A percentile compares a stretch with the other conserved stretches of the same genome.
phyloP scores from a whole-genome alignment of 2,329 filamentous ascomycete species.

The Monosporascus cannonballus region DNA sequence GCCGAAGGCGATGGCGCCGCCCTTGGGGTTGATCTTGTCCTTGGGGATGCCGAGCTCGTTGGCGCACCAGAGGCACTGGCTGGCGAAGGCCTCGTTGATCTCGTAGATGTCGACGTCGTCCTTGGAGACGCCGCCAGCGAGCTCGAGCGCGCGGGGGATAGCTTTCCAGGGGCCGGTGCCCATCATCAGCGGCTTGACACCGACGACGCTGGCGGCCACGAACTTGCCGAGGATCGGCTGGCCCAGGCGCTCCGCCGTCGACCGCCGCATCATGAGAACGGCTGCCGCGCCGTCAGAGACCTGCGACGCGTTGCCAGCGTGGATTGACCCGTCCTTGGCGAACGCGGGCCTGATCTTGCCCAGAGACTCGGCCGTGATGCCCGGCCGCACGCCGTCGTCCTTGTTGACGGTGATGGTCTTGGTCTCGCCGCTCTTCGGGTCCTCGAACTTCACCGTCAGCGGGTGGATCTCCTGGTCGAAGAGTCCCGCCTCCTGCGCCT shows the following conservation, averaged over 20 bases:
- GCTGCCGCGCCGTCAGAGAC: conserved; percentile 94
- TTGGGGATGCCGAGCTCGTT: conserved; percentile 77
- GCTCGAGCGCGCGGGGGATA: conserved; percentile 85
- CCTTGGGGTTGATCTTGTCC: conserved; percentile 95
- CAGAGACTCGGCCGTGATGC: conserved; percentile 83
- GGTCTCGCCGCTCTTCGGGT: conserved; percentile 84
- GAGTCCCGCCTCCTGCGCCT: conserved; percentile 80
- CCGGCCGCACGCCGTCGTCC: conserved; percentile 82
- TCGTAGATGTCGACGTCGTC: conserved; percentile 96
- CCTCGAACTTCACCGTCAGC: conserved; percentile 77
- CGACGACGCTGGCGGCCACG: conserved; percentile 77
- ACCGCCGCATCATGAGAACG: conserved; percentile 91
- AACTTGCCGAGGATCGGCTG: conserved; percentile 91
- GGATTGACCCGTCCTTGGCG: conserved; percentile 85
- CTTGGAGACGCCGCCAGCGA: conserved; percentile 70
- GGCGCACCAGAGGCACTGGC: conserved; percentile 88
- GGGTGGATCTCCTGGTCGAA: conserved; percentile 91
- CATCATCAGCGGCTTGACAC: conserved; percentile 91
- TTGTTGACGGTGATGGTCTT: conserved; percentile 75
- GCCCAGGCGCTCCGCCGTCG: conserved; percentile 79
- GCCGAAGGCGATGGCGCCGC: conserved; percentile 91
- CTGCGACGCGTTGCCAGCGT: conserved; percentile 93
- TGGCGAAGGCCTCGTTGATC: conserved; percentile 99
- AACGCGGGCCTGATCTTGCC: conserved; percentile 88
- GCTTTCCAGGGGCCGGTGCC: conserved; percentile 93